A percentile compares a stretch with the other conserved stretches of the same genome.
Conservation (phyloP, 176 grass and related monocot species). For the Zoysia japonica region DNA sequence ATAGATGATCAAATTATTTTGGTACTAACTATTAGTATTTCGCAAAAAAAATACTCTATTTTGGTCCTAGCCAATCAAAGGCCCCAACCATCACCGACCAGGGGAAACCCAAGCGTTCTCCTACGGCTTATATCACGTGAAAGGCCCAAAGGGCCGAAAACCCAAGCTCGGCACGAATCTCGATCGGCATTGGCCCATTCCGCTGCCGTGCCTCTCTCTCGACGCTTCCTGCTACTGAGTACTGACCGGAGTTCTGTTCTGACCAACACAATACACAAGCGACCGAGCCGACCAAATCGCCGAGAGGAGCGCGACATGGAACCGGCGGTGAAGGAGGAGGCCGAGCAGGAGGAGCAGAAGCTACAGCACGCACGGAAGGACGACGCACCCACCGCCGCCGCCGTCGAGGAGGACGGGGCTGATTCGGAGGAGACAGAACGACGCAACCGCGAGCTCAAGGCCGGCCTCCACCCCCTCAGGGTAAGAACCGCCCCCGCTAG, state of each 20-base stretch:
- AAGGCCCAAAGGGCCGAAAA: background rate
- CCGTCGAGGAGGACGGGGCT: constrained; percentile 38
- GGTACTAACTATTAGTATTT: too few relatives aligned
- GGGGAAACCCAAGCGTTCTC: too few relatives aligned
- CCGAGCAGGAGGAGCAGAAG: constrained; percentile 50
- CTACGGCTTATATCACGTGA: too few relatives aligned
- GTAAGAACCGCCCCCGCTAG: constrained; percentile 47
- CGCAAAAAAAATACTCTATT: too few relatives aligned
- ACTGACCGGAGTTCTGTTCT: background rate
- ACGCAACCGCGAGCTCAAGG: constrained; percentile 75
- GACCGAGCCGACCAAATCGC: constrained; percentile 35
- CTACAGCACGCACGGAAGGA: constrained; percentile 34
- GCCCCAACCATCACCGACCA: too few relatives aligned
- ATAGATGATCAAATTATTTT: too few relatives aligned
- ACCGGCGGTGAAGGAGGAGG: constrained; percentile 36
- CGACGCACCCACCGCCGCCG: constrained; percentile 6
- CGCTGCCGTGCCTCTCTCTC: background rate
- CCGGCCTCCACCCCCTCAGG: constrained; percentile 86
- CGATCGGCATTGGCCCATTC: too few relatives aligned
- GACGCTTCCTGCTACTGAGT: background rate
- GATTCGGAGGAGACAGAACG: constrained; percentile 70
- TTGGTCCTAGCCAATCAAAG: too few relatives aligned
- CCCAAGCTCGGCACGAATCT: background rate
- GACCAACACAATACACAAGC: background rate
- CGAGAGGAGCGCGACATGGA: constrained; percentile 29